Evolutionary conservation across 306 rosid genomes (phyloP).

Genomic region (Cucurbita argyrosperma): DNA sequence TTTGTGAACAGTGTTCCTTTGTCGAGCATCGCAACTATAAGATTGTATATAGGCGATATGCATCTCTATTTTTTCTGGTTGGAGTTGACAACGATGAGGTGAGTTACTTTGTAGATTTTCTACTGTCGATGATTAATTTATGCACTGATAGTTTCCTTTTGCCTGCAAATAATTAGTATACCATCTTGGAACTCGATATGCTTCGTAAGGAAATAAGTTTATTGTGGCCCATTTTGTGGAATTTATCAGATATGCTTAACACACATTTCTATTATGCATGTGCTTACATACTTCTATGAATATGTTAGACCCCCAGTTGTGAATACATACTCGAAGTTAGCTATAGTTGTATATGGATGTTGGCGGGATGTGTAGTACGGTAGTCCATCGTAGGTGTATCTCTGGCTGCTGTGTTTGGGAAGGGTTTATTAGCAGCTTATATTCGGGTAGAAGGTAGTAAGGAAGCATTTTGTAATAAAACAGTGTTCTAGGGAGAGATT

Average conservation of each 20-base stretch:
- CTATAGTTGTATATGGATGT: no score
- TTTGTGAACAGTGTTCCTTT: constrained; percentile 71
- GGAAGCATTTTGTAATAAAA: no score
- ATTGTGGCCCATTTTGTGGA: neutral
- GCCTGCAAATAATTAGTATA: neutral
- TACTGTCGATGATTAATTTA: neutral
- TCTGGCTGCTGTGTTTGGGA: no score
- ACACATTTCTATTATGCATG: neutral
- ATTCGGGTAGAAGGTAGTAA: no score
- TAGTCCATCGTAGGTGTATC: no score
- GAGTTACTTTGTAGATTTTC: constrained; percentile 7
- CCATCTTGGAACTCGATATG: neutral
- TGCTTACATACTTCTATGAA: neutral
- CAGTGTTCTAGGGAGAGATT: no score
- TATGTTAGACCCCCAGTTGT: no score
- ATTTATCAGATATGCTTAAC: neutral
- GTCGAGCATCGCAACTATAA: constrained; percentile 98
- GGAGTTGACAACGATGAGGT: constrained; percentile 92
- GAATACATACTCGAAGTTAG: no score
- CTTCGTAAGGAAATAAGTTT: neutral
- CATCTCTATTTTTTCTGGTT: constrained; percentile 84
- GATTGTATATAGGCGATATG: constrained; percentile 88
- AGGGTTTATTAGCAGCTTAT: no score
- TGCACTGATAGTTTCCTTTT: neutral
- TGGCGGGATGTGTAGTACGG: no score